Conservation (phyloP, 75 land plant species). For the Isoetes taiwanensis region DNA sequence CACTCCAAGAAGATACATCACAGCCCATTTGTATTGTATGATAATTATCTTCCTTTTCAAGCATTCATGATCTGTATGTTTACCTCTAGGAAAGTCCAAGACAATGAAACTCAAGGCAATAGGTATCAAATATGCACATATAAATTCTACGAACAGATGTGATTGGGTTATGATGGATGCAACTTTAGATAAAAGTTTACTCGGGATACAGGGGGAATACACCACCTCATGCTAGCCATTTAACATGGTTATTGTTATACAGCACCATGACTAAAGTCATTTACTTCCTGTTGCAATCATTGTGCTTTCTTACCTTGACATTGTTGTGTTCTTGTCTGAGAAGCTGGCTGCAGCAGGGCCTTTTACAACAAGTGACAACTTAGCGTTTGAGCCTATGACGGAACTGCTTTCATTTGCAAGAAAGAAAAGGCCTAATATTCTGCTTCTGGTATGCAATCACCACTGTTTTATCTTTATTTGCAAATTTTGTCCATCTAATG, state of each 20-base stretch:
- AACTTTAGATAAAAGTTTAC: too few species aligned
- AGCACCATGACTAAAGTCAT: constrained; percentile 6
- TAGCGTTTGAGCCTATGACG: constrained; percentile 68
- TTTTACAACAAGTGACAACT: constrained; percentile 77
- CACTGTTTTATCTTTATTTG: not conserved
- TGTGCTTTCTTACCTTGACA: constrained; percentile 17
- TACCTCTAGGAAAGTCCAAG: too few species aligned
- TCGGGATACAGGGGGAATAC: too few species aligned
- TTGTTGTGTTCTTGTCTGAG: constrained; percentile 3
- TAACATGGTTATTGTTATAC: too few species aligned
- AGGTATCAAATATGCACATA: too few species aligned
- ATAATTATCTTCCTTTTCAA: too few species aligned
- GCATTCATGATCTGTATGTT: too few species aligned
- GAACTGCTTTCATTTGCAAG: constrained; percentile 68
- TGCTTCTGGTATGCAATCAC: constrained; percentile 42
- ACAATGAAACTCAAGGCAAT: too few species aligned
- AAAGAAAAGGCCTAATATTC: constrained; percentile 59
- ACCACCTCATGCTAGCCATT: too few species aligned
- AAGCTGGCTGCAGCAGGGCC: constrained; percentile 95
- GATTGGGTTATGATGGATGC: too few species aligned
- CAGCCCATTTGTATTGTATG: constrained; percentile 2
- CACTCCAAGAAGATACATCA: too few species aligned
- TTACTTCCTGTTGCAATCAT: not conserved
- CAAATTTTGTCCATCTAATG: not conserved
- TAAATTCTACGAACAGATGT: too few species aligned